Evolutionary conservation across 2,329 filamentous ascomycete genomes (phyloP).

Genomic region (Massarina eburnea): DNA sequence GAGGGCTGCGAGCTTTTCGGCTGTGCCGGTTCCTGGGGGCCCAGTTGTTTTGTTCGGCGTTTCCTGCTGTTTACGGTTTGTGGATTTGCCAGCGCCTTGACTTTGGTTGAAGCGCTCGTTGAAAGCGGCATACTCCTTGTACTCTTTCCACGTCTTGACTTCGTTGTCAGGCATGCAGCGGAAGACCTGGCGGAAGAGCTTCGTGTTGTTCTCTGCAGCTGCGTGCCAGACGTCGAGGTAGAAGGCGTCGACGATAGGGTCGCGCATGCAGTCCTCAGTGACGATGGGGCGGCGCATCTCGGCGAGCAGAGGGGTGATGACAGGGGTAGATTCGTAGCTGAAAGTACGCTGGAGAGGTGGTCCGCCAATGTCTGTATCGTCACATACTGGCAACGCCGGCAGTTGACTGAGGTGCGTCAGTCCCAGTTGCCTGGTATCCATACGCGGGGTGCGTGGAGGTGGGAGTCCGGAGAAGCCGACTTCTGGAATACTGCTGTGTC

Average conservation of each 20-base stretch:
- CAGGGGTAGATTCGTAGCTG: constrained; percentile 49
- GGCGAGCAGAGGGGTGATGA: constrained; percentile 54
- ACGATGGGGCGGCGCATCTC: constrained; percentile 75
- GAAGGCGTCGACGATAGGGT: constrained; percentile 81
- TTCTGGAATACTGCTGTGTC: constrained; percentile 24
- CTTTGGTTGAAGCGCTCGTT: constrained; percentile 72
- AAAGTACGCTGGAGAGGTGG: constrained; percentile 63
- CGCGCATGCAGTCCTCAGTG: constrained; percentile 89
- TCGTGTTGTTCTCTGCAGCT: constrained; percentile 91
- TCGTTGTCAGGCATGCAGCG: constrained; percentile 96
- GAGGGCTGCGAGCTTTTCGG: constrained; percentile 24
- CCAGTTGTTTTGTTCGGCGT: constrained; percentile 50
- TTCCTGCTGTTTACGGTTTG: constrained; percentile 52
- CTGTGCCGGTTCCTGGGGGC: constrained; percentile 47
- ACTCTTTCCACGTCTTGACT: constrained; percentile 89
- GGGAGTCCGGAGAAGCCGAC: constrained; percentile 56
- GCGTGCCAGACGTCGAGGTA: constrained; percentile 85
- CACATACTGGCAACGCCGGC: constrained; percentile 67
- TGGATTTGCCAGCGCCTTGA: constrained; percentile 58
- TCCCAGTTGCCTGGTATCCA: constrained; percentile 67
- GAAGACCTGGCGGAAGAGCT: constrained; percentile 90
- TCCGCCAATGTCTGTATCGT: constrained; percentile 82
- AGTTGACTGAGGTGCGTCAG: constrained; percentile 70
- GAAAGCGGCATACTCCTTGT: constrained; percentile 81
- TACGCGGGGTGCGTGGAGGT: constrained; percentile 60